Conservation (phyloP, 805 yeast species). For the Peterozyma toletana region DNA sequence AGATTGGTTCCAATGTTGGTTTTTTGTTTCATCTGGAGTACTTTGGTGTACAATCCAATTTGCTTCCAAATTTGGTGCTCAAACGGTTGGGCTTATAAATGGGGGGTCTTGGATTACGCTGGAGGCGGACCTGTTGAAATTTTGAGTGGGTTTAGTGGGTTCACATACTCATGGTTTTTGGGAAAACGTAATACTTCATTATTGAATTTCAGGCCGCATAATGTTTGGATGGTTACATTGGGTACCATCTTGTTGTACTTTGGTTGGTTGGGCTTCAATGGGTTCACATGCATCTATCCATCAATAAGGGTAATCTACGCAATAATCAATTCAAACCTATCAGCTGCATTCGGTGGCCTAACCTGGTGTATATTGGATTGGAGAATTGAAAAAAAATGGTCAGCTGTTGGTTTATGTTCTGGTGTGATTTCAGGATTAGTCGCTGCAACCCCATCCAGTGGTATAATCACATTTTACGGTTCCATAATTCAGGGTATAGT, state of each 20-base stretch:
- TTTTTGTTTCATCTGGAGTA: constrained; percentile 81
- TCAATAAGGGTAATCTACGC: constrained; percentile 81
- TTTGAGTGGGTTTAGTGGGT: constrained; percentile 83
- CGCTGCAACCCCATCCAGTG: constrained; percentile 95
- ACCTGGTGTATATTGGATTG: constrained; percentile 90
- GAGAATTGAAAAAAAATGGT: constrained; percentile 84
- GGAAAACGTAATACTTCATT: constrained; percentile 74
- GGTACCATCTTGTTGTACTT: constrained; percentile 87
- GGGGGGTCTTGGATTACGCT: constrained; percentile 94
- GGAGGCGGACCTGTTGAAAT: constrained; percentile 99
- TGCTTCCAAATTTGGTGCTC: constrained; percentile 94
- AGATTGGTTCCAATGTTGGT: constrained; percentile 78
- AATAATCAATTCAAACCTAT: constrained; percentile 82
- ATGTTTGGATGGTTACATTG: constrained; percentile 81
- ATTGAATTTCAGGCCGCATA: constrained; percentile 90
- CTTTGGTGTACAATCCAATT: constrained; percentile 90
- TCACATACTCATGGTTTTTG: constrained; percentile 73
- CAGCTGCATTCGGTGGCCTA: constrained; percentile 87
- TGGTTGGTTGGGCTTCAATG: constrained; percentile 96
- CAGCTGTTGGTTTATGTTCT: constrained; percentile 91
- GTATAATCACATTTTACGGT: constrained; percentile 87
- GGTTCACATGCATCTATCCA: constrained; percentile 81
- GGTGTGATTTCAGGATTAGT: constrained; percentile 94
- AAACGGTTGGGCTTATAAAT: constrained; percentile 87
- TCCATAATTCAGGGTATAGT: constrained; percentile 78